These are phyloP conservation scores for Keqinozyma sinolaborantium DNA, from an alignment of 1,139 yeast genomes.

Conservation along the genomic window DNA sequence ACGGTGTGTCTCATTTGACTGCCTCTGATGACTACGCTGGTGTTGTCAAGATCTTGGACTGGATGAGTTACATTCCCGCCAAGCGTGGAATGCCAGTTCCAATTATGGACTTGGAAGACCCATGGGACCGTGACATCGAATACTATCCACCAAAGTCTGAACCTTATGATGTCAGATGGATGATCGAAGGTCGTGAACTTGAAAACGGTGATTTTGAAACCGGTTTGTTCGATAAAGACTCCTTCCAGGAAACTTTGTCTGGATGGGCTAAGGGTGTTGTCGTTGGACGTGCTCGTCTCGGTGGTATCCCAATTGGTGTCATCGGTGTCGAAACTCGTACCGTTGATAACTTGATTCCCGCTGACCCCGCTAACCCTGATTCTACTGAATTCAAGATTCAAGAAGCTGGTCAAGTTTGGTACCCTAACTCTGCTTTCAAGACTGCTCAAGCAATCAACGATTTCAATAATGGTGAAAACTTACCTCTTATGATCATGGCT, in stretches of 20 bases:
- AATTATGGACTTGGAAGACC: conserved; percentile 72
- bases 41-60: conserved; percentile 88
- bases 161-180: conserved; percentile 90
- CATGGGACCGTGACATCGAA: conserved; percentile 93
- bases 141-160: conserved; percentile 71
- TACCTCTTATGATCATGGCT: conserved; percentile 95
- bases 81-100: conserved; percentile 90
- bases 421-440: conserved; percentile 97
- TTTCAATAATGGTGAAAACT: conserved; percentile 95
- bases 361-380: conserved; percentile 97
- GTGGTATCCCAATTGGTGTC: conserved; percentile 98
- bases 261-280: conserved; percentile 99
- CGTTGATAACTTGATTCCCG: conserved; percentile 87
- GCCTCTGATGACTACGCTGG: conserved; percentile 96
- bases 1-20: conserved; percentile 96
- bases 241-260: conserved; percentile 95
- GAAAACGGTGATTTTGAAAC: conserved; percentile 69
- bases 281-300: conserved; percentile 96
- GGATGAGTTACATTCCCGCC: conserved; percentile 96
- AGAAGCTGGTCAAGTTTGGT: conserved; percentile 99
- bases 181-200: conserved; percentile 78
- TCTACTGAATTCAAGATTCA: conserved; percentile 84
- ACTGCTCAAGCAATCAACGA: conserved; percentile 98
- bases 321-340: conserved; percentile 93
- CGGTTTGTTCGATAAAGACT: conserved; percentile 87